These are phyloP conservation scores for Lavandula angustifolia DNA, from an alignment of 257 asterid genomes.

Conservation along the genomic window DNA sequence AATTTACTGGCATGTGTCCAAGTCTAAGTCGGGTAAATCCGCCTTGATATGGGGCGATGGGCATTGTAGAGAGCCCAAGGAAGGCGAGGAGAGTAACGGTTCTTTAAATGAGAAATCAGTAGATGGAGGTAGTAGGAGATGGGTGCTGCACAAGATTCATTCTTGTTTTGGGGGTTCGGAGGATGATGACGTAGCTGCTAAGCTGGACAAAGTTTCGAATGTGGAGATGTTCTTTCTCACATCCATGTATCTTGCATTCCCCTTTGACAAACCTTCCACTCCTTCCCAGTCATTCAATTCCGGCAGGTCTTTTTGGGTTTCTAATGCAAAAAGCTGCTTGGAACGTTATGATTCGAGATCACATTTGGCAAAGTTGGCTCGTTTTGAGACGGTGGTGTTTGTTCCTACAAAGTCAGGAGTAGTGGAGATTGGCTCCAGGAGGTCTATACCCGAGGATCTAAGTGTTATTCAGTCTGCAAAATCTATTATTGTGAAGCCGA, in stretches of 20 bases:
- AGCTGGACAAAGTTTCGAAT: conserved; percentile 69
- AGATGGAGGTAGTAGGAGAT: conserved; percentile 52
- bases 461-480: conserved; percentile 58
- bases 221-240: conserved; percentile 82
- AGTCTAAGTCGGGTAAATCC: conserved; percentile 87
- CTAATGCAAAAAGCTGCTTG: conserved; percentile 53
- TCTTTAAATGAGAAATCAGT: conserved; percentile 22
- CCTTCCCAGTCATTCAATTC: conserved; percentile 96
- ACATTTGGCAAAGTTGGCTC: conserved; percentile 60
- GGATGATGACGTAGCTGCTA: conserved; percentile 61
- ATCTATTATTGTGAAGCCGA: conserved; percentile 49
- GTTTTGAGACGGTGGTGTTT: conserved; percentile 59
- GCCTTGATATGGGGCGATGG: conserved; percentile 99
- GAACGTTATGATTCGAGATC: conserved; percentile 82
- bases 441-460: conserved; percentile 58
- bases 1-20: conserved; percentile 92
- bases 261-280: conserved; percentile 86
- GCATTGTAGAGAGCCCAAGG: conserved; percentile 58
- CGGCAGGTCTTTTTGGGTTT: conserved; percentile 80
- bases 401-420: conserved; percentile 84
- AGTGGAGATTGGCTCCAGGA: conserved; percentile 78
- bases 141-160: conserved; percentile 67
- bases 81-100: conserved; percentile 34
- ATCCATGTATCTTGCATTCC: conserved; percentile 84
- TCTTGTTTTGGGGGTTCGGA: conserved; percentile 73